A percentile compares a stretch with the other conserved stretches of the same genome.
Conservation (phyloP, 768 basidiomycete species). For the Royoungia palumana region DNA sequence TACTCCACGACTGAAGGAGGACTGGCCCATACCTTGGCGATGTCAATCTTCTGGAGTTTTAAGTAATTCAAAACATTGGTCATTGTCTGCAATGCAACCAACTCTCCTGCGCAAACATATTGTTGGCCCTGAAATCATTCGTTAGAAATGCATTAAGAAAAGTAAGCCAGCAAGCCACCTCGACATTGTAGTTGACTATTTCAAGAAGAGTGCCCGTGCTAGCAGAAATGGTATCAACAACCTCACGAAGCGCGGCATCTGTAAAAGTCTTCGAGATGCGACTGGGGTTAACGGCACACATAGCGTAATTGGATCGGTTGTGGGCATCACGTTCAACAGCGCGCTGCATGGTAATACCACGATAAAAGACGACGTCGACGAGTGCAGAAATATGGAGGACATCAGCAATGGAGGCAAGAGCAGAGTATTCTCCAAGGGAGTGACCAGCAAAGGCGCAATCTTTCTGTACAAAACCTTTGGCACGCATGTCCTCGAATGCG, state of each 20-base stretch:
- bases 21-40: slow-evolving; percentile 59
- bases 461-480: slow-evolving; percentile 91
- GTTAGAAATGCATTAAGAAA: background rate
- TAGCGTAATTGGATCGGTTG: slow-evolving; percentile 94
- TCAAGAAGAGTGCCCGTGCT: slow-evolving; percentile 82
- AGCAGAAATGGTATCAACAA: slow-evolving; percentile 85
- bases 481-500: slow-evolving; percentile 96
- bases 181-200: slow-evolving; percentile 96
- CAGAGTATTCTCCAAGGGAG: slow-evolving; percentile 98
- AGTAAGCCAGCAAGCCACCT: slow-evolving; percentile 45
- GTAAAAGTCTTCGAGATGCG: slow-evolving; percentile 93
- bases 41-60: slow-evolving; percentile 95
- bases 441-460: slow-evolving; percentile 96
- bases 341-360: slow-evolving; percentile 99
- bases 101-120: slow-evolving; percentile 98
- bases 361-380: slow-evolving; percentile 98
- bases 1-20: background rate
- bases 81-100: slow-evolving; percentile 87
- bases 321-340: slow-evolving; percentile 94
- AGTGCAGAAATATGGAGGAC: slow-evolving; percentile 92
- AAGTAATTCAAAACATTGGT: slow-evolving; percentile 96
- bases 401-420: slow-evolving; percentile 95
- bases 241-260: slow-evolving; percentile 93
- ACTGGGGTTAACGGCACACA: slow-evolving; percentile 99
- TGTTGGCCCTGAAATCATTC: slow-evolving; percentile 77